Evolutionary conservation across 805 yeast genomes (phyloP).

Genomic region (Yamadazyma ubonensis): DNA sequence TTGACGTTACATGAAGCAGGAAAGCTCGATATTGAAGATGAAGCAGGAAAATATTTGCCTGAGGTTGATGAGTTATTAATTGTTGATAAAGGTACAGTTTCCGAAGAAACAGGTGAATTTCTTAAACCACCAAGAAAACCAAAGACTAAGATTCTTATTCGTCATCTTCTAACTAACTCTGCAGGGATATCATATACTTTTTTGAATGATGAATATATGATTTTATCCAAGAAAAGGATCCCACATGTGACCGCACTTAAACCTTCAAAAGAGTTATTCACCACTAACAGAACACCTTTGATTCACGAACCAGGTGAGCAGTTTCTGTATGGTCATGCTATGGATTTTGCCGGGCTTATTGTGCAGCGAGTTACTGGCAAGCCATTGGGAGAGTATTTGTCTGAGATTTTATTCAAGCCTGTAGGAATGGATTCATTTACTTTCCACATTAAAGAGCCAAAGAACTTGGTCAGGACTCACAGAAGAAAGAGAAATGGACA

Average conservation of each 20-base stretch:
- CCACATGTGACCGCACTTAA: conserved; percentile 10
- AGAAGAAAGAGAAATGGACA: conserved; percentile 18
- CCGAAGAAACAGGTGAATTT: conserved; percentile 24
- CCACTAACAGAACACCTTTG: conserved; percentile 26
- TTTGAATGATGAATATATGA: conserved; percentile 27
- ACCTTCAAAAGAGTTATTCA: conserved; percentile 26
- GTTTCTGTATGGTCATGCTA: conserved; percentile 38
- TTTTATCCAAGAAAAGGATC: conserved; percentile 15
- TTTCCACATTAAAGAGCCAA: conserved; percentile 19
- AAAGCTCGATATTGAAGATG: conserved; percentile 31
- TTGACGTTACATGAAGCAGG: conserved; percentile 34
- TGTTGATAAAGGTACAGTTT: conserved; percentile 26
- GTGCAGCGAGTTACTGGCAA: conserved; percentile 34
- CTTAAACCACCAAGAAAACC: conserved; percentile 24
- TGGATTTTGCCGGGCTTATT: conserved; percentile 40
- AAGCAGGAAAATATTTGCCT: conserved; percentile 34
- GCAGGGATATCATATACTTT: conserved; percentile 39
- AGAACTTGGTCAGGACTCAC: conserved; percentile 18
- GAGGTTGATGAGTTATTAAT: conserved; percentile 26
- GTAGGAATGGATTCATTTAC: conserved; percentile 33
- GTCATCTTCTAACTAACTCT: conserved; percentile 31
- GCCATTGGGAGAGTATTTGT: conserved; percentile 30
- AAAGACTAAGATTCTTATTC: conserved; percentile 22
- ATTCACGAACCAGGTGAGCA: conserved; percentile 38
- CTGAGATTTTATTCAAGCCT: conserved; percentile 31